Evolutionary conservation across 352 stramenopile species (phyloP).

Genomic region (Globisporangium solare): DNA sequence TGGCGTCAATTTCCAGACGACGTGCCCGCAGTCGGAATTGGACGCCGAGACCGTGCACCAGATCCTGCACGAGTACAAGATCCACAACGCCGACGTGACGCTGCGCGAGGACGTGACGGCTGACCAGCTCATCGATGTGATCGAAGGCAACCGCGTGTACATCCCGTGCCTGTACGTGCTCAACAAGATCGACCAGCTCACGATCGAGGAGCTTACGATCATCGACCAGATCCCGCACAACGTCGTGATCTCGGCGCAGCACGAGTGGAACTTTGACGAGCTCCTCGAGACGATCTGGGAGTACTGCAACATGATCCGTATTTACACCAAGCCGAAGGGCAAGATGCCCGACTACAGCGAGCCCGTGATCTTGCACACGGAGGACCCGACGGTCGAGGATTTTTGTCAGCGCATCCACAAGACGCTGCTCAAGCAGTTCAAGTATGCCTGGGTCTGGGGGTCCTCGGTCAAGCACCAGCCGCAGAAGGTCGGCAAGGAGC

Average conservation of each 20-base stretch:
- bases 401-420: slow-evolving; percentile 95
- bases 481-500: slow-evolving; percentile 98
- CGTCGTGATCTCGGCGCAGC: slow-evolving; percentile 95
- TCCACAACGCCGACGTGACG: slow-evolving; percentile 97
- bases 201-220: slow-evolving; percentile 98
- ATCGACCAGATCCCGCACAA: slow-evolving; percentile 98
- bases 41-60: slow-evolving; percentile 92
- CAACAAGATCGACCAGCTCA: slow-evolving; percentile 99
- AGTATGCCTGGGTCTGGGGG: slow-evolving; percentile 98
- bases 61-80: slow-evolving; percentile 98
- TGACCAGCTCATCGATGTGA: slow-evolving; percentile 99
- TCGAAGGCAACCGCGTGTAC: slow-evolving; percentile 98
- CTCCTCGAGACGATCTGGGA: slow-evolving; percentile 97
- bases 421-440: slow-evolving; percentile 85
- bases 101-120: slow-evolving; percentile 94
- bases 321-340: slow-evolving; percentile 98
- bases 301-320: slow-evolving; percentile 97
- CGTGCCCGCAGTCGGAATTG: slow-evolving; percentile 89
- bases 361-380: slow-evolving; percentile 96
- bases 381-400: slow-evolving; percentile 94
- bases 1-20: slow-evolving; percentile 97
- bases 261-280: slow-evolving; percentile 98
- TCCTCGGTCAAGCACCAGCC: slow-evolving; percentile 97
- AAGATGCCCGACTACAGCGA: slow-evolving; percentile 95
- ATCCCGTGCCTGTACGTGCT: slow-evolving; percentile 98